phyloP scores from a whole-genome alignment of 2,329 filamentous ascomycete species.

The Pezicula neosporulosa region DNA sequence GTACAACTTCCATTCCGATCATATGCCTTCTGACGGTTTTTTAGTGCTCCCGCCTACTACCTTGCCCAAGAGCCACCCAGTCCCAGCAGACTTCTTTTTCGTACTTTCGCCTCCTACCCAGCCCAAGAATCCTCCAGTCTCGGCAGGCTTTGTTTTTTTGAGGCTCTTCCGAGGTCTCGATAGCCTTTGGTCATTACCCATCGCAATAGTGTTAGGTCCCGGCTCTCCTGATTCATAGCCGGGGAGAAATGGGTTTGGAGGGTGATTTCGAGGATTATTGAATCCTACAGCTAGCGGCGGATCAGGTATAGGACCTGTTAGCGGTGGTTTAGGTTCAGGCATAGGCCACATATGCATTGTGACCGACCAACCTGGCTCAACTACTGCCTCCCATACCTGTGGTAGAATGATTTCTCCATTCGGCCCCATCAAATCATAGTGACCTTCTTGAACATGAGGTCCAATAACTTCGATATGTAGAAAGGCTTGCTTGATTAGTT shows the following conservation, averaged over 20 bases:
- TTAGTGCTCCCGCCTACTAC: too few species aligned
- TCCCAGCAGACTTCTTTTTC: neutral
- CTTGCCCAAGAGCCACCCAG: neutral
- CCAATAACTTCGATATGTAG: conserved; percentile 73
- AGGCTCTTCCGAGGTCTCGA: too few species aligned
- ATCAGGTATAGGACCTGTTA: neutral
- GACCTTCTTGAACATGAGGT: conserved; percentile 71
- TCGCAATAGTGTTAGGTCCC: too few species aligned
- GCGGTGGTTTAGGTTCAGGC: conserved; percentile 38
- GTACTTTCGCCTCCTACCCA: neutral
- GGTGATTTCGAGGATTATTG: conserved; percentile 57
- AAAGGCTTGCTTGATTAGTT: conserved; percentile 82
- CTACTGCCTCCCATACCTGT: conserved; percentile 75
- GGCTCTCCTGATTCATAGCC: too few species aligned
- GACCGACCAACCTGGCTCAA: conserved; percentile 73
- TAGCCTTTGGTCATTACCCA: neutral
- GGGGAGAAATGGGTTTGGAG: conserved; percentile 60
- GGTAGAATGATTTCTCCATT: conserved; percentile 81
- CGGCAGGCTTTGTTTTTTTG: neutral
- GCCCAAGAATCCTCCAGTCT: neutral
- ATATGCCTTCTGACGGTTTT: too few species aligned
- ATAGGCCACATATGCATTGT: conserved; percentile 67
- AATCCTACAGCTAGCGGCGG: too few species aligned
- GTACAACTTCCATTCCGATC: too few species aligned
- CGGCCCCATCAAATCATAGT: conserved; percentile 77